Percentiles rank a stretch among this genome's conserved stretches.
Conservation (phyloP, 805 yeast species). For the Allodekkera sacchari region DNA sequence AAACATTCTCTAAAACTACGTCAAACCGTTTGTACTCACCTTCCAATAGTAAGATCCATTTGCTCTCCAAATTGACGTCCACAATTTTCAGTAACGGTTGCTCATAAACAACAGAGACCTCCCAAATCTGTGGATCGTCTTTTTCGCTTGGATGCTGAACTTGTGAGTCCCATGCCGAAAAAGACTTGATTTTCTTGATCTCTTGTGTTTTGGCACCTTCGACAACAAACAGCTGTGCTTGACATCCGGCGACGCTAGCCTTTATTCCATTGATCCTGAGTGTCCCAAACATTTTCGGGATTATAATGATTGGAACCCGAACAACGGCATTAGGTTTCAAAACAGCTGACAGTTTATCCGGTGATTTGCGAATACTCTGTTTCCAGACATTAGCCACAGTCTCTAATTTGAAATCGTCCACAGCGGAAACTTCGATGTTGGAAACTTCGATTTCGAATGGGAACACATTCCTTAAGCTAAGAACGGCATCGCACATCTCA, state of each 20-base stretch:
- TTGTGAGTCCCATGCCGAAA: conserved; percentile 2
- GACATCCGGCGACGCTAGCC: conserved; percentile 44
- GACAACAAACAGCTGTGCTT: conserved; percentile 30
- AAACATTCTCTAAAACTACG: conserved; percentile 48
- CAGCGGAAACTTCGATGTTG: conserved; percentile 32
- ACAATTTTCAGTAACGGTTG: conserved; percentile 58
- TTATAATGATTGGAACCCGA: conserved; percentile 35
- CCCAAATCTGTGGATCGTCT: conserved; percentile 22
- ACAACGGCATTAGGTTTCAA: conserved; percentile 31
- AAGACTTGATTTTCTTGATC: conserved; percentile 2
- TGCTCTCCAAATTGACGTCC: conserved; percentile 46
- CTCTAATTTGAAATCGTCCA: conserved; percentile 18
- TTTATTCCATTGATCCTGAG: conserved; percentile 42
- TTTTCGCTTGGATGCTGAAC: neutral
- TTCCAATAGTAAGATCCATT: conserved; percentile 69
- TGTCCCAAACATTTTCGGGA: conserved; percentile 41
- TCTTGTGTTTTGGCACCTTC: neutral
- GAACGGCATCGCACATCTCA: conserved; percentile 50
- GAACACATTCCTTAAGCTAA: conserved; percentile 71
- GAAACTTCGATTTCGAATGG: conserved; percentile 60
- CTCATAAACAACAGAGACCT: conserved; percentile 20
- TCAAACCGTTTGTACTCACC: conserved; percentile 56
- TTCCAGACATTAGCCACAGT: conserved; percentile 17
- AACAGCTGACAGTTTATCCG: conserved; percentile 9
- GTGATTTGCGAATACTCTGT: no score